Conservation (phyloP, 1,284 basidiomycete genomes). For the Marasmius sp. region DNA sequence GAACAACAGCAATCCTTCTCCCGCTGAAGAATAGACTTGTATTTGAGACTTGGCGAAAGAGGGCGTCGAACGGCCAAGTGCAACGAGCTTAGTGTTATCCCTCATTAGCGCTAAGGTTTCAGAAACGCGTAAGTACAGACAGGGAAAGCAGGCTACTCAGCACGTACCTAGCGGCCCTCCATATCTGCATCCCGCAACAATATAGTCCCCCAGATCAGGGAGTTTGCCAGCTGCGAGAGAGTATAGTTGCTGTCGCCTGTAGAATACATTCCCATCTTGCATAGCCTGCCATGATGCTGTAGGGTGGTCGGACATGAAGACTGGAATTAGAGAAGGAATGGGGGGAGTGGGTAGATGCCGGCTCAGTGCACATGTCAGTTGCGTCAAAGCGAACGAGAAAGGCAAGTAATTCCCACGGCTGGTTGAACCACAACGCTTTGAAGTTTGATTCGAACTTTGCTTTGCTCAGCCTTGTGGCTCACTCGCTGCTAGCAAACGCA, state of each 20-base stretch:
- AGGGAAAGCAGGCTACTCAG: neutral
- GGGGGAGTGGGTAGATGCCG: neutral
- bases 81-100: slow-evolving; percentile 80
- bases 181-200: slow-evolving; percentile 80
- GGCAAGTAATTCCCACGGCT: neutral
- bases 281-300: slow-evolving; percentile 79
- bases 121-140: slow-evolving; percentile 6
- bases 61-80: slow-evolving; percentile 63
- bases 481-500: no score
- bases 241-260: slow-evolving; percentile 82
- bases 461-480: no score
- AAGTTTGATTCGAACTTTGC: neutral
- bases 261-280: slow-evolving; percentile 78
- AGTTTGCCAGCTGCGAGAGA: slow-evolving; percentile 74
- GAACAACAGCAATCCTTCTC: slow-evolving; percentile 64
- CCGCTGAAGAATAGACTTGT: slow-evolving; percentile 74
- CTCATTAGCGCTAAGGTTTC: slow-evolving; percentile 75
- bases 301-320: slow-evolving; percentile 60
- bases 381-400: neutral
- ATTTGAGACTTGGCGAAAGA: slow-evolving; percentile 75
- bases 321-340: neutral
- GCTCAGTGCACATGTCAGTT: neutral
- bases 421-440: neutral
- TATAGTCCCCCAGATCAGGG: slow-evolving; percentile 78
- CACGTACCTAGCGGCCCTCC: slow-evolving; percentile 84